phyloP scores from a whole-genome alignment of 495 filamentous ascomycete genomes.

The Hyaloscypha variabilis region DNA sequence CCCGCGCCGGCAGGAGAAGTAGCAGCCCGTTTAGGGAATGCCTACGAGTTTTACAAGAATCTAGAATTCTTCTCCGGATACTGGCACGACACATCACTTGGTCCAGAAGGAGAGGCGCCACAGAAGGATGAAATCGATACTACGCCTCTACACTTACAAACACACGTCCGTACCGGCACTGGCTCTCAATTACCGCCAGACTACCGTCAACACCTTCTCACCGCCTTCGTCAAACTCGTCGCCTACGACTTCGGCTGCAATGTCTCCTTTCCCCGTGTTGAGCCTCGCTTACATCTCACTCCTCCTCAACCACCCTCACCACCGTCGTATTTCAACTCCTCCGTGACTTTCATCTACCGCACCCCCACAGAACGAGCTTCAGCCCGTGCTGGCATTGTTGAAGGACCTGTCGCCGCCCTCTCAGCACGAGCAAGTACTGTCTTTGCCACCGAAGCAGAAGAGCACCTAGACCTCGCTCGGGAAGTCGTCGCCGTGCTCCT shows the following conservation, averaged over 20 bases:
- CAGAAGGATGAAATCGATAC: conserved; percentile 5
- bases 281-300: conserved; percentile 63
- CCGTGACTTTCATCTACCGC: conserved; percentile 62
- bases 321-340: conserved; percentile 55
- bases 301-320: conserved; percentile 45
- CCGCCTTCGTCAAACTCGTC: conserved; percentile 75
- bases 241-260: conserved; percentile 82
- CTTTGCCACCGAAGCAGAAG: conserved; percentile 47
- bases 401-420: conserved; percentile 73
- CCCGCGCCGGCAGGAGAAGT: conserved; percentile 48
- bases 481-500: conserved; percentile 76
- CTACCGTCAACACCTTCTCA: conserved; percentile 69
- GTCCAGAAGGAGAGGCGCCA: neutral
- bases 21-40: conserved; percentile 51
- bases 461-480: conserved; percentile 68
- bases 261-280: conserved; percentile 60
- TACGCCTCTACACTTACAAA: conserved; percentile 22
- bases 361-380: conserved; percentile 65
- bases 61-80: conserved; percentile 52
- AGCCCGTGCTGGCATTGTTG: conserved; percentile 73
- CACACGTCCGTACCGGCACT: conserved; percentile 39
- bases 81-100: conserved; percentile 55
- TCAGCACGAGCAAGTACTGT: conserved; percentile 57
- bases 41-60: conserved; percentile 60
- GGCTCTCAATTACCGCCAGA: conserved; percentile 77